phyloP scores from a whole-genome alignment of 2,329 filamentous ascomycete species.

The Penicillium fuscoglaucum region DNA sequence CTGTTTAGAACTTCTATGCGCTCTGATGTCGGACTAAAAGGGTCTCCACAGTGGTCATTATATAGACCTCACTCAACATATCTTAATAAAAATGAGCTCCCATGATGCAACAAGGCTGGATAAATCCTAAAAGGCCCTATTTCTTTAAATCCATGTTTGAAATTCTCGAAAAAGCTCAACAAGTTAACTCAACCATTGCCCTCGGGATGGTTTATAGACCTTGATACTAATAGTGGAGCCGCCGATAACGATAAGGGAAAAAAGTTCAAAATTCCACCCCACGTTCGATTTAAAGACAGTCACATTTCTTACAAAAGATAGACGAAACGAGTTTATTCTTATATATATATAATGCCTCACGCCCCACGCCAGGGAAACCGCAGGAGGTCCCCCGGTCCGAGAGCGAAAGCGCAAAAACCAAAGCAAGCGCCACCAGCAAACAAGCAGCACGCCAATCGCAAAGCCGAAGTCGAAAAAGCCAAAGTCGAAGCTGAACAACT shows the following conservation, averaged over 20 bases:
- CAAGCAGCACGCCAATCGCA: conserved; percentile 12
- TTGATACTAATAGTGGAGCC: conserved; percentile 1
- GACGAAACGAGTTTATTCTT: neutral
- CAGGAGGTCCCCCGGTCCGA: conserved; percentile 9
- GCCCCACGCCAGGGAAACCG: conserved; percentile 13
- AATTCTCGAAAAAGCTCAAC: neutral
- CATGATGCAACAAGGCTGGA: rapidly evolving
- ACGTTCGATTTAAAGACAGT: neutral
- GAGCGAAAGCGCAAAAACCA: conserved; percentile 2
- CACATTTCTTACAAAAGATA: neutral
- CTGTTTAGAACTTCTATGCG: neutral
- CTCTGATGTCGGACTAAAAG: neutral
- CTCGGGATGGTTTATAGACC: neutral
- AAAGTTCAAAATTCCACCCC: conserved; percentile 11
- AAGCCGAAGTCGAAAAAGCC: conserved; percentile 11
- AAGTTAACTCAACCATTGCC: no score
- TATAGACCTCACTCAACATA: neutral
- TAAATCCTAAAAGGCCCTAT: rapidly evolving
- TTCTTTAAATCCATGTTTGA: no score
- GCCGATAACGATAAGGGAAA: conserved; percentile 13
- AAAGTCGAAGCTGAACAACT: conserved; percentile 1
- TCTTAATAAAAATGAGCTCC: no score
- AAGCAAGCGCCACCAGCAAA: conserved; percentile 14
- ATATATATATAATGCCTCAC: conserved; percentile 7
- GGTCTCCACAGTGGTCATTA: neutral